Base-by-base conservation (phyloP, 2,329 filamentous ascomycete genomes). In the Daldinia sp. region DNA sequence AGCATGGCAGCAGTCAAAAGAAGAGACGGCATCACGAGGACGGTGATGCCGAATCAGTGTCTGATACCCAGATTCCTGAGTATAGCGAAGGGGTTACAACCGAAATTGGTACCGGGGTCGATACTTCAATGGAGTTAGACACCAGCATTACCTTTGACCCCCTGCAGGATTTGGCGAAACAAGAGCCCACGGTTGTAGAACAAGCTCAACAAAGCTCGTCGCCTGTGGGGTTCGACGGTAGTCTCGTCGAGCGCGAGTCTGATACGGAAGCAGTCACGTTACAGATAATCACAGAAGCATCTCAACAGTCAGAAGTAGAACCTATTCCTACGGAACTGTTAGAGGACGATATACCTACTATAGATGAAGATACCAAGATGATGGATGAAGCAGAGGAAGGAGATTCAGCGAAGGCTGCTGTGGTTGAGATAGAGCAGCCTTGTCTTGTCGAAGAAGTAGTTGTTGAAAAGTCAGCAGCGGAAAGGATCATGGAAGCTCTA, bases 401-500 rank as follows among this genome's bases (percentile, higher is more conserved):
- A 6, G 61, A 62, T 37, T 35, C 44, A 41, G 41, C 63, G 18
- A 63, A 57, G 18, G 35, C 56, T 28, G 60, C 41, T 6, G 55
- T 46, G 50, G n/a, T 26, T n/a, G 50, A 44, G 5, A 7, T 41
- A 3, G 60, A 62, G 59, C 44, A 41, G 33, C 9, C 23, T n/a
- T 42, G 37, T 63, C 18, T 37, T 9, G 57, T 44, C 23, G 69
- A 65, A 42, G 61, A 70, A 63, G 15, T 72, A 37, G 55, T 68
- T 51, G 63, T 57, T 48, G 77, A 70, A 76, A 80, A 56, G 74
- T 77, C 67, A 77, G 81, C 67, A 78, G 83, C 70, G 75, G 78
- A 81, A 68, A 82, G 79, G 71, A 89, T 92, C 66, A 82, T 89
- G 68, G 79, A 78, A 66, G 82, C 85, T 41, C 83, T 91, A 48